Conservation (phyloP, 2,329 filamentous ascomycete genomes). For the Plenodomus tracheiphilus region DNA sequence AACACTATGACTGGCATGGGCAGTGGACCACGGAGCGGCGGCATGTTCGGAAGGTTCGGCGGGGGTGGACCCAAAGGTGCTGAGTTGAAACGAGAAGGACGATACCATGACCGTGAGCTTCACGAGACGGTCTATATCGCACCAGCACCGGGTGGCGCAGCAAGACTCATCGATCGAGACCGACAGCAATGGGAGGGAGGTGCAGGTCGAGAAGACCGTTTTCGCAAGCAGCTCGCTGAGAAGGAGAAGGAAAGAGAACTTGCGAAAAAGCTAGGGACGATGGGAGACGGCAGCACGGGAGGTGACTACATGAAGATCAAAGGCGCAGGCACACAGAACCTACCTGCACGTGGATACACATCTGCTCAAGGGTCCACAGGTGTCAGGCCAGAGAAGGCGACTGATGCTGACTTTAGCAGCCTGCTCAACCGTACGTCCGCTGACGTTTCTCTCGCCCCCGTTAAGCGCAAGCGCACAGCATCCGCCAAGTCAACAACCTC, state of each 20-base stretch:
- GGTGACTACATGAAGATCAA: constrained; percentile 67
- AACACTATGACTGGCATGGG: constrained; percentile 66
- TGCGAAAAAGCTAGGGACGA: constrained; percentile 66
- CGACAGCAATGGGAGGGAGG: constrained; percentile 50
- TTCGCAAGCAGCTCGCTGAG: constrained; percentile 66
- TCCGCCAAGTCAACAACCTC: constrained; percentile 36
- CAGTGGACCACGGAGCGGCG: constrained; percentile 27
- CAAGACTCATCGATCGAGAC: constrained; percentile 66
- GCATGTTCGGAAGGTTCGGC: constrained; percentile 40
- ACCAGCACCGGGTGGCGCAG: constrained; percentile 54
- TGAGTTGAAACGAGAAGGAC: constrained; percentile 39
- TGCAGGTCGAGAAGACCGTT: constrained; percentile 65
- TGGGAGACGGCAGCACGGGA: constrained; percentile 65
- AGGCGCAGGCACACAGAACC: constrained; percentile 18
- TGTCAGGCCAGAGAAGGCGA: constrained; percentile 18
- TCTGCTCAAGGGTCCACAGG: constrained; percentile 18
- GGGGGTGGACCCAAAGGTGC: constrained; percentile 28
- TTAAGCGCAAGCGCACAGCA: constrained; percentile 48
- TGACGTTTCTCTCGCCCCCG: constrained; percentile 48
- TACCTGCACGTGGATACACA: constrained; percentile 22
- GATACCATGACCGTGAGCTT: constrained; percentile 60
- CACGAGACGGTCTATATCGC: constrained; percentile 55
- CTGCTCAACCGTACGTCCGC: constrained; percentile 50
- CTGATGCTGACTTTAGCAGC: constrained; percentile 43
- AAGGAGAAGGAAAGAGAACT: constrained; percentile 75